phyloP scores from a whole-genome alignment of 257 asterid genomes.

The Solanum bulbocastanum region DNA sequence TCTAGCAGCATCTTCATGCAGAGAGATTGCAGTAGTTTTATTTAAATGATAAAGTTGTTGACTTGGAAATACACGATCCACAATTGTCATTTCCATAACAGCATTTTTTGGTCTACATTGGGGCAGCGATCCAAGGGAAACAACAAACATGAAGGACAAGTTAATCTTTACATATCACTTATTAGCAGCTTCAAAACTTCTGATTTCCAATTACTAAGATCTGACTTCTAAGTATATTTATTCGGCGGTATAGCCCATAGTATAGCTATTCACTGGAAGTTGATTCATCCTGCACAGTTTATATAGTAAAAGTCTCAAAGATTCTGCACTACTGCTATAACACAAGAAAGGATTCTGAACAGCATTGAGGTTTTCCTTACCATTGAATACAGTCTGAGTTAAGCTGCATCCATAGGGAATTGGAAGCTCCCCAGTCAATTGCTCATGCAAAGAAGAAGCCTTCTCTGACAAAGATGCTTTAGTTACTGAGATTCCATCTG shows the following conservation, averaged over 20 bases:
- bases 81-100: neutral
- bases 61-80: neutral
- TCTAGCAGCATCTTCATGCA: neutral
- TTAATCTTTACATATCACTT: neutral
- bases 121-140: neutral
- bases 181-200: neutral
- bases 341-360: neutral
- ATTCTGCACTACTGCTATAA: neutral
- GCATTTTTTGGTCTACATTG: neutral
- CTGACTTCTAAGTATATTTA: neutral
- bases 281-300: neutral
- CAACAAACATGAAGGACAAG: neutral
- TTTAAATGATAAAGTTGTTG: neutral
- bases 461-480: conserved; percentile 29
- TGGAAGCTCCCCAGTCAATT: conserved; percentile 54
- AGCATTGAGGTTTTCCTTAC: conserved; percentile 21
- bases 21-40: neutral
- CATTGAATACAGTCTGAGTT: conserved; percentile 66
- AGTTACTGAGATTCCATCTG: conserved; percentile 6
- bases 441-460: conserved; percentile 22
- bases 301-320: neutral
- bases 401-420: conserved; percentile 58
- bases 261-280: neutral
- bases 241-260: neutral
- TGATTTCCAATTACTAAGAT: neutral